These are phyloP conservation scores for Cryptococcus sp. DNA, from an alignment of 1,284 basidiomycete genomes.

Conservation along the genomic window DNA sequence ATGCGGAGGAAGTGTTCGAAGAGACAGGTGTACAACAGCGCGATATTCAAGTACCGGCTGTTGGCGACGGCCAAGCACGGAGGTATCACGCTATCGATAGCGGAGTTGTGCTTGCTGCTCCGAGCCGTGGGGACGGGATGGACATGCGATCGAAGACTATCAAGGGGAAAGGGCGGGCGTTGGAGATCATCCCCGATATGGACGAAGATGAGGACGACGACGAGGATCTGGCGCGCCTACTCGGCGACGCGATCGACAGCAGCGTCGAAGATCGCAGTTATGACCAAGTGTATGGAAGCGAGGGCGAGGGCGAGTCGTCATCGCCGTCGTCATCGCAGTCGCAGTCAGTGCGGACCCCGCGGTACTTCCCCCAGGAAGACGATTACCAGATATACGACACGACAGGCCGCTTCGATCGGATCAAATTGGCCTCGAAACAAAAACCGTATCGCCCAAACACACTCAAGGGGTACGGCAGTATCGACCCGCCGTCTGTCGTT, in stretches of 20 bases:
- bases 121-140: constrained; percentile 36
- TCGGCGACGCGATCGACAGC: not conserved
- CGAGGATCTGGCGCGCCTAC: not conserved
- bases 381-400: no score
- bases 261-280: not conserved
- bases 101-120: constrained; percentile 41
- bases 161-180: constrained; percentile 33
- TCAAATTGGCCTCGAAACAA: no score
- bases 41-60: constrained; percentile 26
- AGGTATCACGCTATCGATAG: constrained; percentile 45
- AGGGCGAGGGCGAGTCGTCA: no score
- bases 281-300: no score
- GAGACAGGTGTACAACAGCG: constrained; percentile 14
- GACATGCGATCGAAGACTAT: constrained; percentile 10
- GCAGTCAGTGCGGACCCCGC: no score
- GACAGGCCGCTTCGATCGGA: no score
- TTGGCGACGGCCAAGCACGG: constrained; percentile 27
- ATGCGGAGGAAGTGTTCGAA: constrained; percentile 38
- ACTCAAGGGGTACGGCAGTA: no score
- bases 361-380: no score
- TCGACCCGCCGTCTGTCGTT: no score
- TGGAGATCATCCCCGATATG: constrained; percentile 32
- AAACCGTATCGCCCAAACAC: no score
- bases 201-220: constrained; percentile 27
- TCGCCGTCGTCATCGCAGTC: no score